Conservation (phyloP, 352 stramenopile species). For the Phytopythium mirpurense region DNA sequence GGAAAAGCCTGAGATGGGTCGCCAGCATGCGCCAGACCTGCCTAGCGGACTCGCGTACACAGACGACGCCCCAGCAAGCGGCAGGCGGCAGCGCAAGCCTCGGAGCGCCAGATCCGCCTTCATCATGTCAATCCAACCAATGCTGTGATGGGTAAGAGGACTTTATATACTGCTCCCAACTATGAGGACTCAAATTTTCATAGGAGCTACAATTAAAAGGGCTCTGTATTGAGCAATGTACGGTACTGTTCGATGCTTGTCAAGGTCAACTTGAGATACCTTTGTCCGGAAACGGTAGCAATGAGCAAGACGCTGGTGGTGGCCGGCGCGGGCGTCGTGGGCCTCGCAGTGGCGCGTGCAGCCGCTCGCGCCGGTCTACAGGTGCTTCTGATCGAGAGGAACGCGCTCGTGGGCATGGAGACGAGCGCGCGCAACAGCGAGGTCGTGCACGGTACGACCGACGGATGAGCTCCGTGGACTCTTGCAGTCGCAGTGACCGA, state of each 20-base stretch:
- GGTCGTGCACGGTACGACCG: constrained; percentile 90
- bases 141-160: too few species aligned
- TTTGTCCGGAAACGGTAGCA: constrained; percentile 6
- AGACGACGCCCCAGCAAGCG: not conserved
- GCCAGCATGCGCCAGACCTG: not conserved
- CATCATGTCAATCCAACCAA: constrained; percentile 4
- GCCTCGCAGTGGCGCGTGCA: constrained; percentile 58
- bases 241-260: too few species aligned
- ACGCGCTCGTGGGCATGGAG: constrained; percentile 76
- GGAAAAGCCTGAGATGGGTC: constrained; percentile 3
- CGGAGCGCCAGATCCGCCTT: not conserved
- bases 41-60: not conserved
- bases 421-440: constrained; percentile 92
- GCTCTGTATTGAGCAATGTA: too few species aligned
- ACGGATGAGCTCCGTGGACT: too few species aligned
- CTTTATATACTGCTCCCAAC: too few species aligned
- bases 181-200: too few species aligned
- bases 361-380: constrained; percentile 52
- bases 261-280: too few species aligned
- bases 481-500: too few species aligned
- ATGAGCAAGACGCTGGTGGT: constrained; percentile 58
- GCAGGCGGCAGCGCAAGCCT: not conserved
- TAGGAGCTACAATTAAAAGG: too few species aligned
- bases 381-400: constrained; percentile 88
- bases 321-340: constrained; percentile 70